phyloP scores from a whole-genome alignment of 345 rosid genomes.

The Noccaea caerulescens region DNA sequence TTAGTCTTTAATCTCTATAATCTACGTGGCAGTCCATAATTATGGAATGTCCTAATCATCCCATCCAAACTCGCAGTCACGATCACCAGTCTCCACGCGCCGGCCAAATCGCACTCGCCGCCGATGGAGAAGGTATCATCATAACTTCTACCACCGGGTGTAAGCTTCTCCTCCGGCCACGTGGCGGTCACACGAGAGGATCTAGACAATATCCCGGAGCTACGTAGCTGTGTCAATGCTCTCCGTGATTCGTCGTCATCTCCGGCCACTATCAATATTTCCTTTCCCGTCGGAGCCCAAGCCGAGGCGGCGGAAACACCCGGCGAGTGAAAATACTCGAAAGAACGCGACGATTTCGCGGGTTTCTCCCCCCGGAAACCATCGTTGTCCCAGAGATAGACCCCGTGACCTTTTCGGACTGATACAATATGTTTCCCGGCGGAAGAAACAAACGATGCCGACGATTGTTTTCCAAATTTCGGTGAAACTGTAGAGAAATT shows the following conservation, averaged over 20 bases:
- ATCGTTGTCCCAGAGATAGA: conserved; percentile 75
- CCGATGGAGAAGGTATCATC: not conserved
- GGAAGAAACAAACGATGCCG: conserved; percentile 71
- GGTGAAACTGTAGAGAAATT: conserved; percentile 44
- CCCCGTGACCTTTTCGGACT: conserved; percentile 70
- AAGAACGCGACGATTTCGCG: conserved; percentile 54
- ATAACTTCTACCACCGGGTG: conserved; percentile 19
- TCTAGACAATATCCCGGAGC: conserved; percentile 62
- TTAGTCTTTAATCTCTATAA: conserved; percentile 10
- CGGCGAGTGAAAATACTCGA: conserved; percentile 70
- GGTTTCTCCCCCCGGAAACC: conserved; percentile 46
- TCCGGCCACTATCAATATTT: conserved; percentile 1
- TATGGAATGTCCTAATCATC: conserved; percentile 68
- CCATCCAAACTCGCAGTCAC: conserved; percentile 83
- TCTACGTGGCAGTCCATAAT: conserved; percentile 59
- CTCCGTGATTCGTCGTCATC: conserved; percentile 16
- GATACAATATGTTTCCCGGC: conserved; percentile 79
- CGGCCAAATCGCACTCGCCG: conserved; percentile 30
- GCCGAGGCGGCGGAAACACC: conserved; percentile 70
- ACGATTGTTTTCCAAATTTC: conserved; percentile 70
- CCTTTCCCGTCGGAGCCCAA: conserved; percentile 42
- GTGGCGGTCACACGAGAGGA: conserved; percentile 64
- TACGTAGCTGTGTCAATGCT: conserved; percentile 49
- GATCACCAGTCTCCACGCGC: conserved; percentile 80
- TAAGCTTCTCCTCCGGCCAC: conserved; percentile 95